Percentiles rank a stretch among this genome's conserved stretches.
phyloP scores from a whole-genome alignment of 108 stramenopile species.

The Stephanodiscus triporus region DNA sequence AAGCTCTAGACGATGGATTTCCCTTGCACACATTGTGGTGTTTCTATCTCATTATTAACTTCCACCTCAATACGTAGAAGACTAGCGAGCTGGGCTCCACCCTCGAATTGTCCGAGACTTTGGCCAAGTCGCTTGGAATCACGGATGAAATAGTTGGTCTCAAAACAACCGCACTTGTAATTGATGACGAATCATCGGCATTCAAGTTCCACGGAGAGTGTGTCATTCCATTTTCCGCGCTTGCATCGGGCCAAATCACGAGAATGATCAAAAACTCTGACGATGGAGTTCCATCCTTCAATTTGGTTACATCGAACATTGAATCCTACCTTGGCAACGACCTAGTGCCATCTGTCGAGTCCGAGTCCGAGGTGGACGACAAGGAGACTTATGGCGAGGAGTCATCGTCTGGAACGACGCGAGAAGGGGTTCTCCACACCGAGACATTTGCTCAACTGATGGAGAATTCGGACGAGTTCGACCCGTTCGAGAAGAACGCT shows the following conservation, averaged over 20 bases:
- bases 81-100: constrained; percentile 11
- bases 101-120: constrained; percentile 33
- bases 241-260: constrained; percentile 28
- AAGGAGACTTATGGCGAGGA: constrained; percentile 5
- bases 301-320: constrained; percentile 26
- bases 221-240: constrained; percentile 34
- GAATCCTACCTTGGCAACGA: constrained; percentile 2
- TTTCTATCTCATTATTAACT: neutral
- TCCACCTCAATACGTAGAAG: neutral
- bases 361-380: neutral
- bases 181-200: constrained; percentile 10
- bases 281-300: constrained; percentile 31
- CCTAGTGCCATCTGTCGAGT: constrained; percentile 4
- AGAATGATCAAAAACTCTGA: constrained; percentile 20
- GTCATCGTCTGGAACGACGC: neutral
- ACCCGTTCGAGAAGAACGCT: constrained; percentile 37
- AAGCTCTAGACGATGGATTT: constrained; percentile 1
- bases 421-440: constrained; percentile 11
- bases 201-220: constrained; percentile 37
- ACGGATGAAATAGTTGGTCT: constrained; percentile 42
- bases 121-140: constrained; percentile 27
- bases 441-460: constrained; percentile 43
- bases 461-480: constrained; percentile 24
- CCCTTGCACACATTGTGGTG: neutral
- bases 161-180: constrained; percentile 6